A percentile compares a stretch with the other conserved stretches of the same genome.
Conservation (phyloP, 2,329 filamentous ascomycete species). For the Fonsecaea pugnacius region DNA sequence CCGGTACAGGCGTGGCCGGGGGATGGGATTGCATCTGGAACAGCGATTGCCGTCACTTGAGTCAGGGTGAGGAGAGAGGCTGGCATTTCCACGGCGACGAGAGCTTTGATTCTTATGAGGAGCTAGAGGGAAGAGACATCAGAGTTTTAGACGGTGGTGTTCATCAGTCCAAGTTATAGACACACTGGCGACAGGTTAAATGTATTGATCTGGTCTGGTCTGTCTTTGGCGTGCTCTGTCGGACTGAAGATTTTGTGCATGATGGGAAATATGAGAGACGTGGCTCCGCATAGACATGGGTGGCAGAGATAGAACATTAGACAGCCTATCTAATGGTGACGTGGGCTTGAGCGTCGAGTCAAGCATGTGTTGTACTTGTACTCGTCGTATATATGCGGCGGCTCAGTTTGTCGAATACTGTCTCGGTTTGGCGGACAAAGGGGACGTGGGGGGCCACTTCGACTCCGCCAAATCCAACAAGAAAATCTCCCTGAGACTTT, state of each 20-base stretch:
- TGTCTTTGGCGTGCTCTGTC: background rate
- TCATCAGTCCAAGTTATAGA: conserved; percentile 26
- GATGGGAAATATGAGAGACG: background rate
- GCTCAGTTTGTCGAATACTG: background rate
- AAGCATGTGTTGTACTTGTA: background rate
- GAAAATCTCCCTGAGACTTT: background rate
- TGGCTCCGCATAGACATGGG: background rate
- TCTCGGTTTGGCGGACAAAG: conserved; percentile 5
- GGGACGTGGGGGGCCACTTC: background rate
- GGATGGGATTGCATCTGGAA: conserved; percentile 81
- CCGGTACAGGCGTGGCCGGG: conserved; percentile 63
- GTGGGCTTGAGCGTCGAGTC: background rate
- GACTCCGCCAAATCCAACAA: conserved; percentile 5
- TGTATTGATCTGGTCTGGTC: background rate
- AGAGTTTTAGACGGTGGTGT: conserved; percentile 24
- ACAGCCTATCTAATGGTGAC: background rate
- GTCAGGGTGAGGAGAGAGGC: conserved; percentile 79
- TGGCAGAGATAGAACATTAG: background rate
- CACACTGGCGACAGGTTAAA: background rate
- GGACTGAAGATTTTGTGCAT: background rate
- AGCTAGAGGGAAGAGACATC: conserved; percentile 39
- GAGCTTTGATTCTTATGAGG: conserved; percentile 46
- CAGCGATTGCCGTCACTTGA: conserved; percentile 83
- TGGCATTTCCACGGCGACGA: conserved; percentile 63
- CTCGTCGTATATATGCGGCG: too few species aligned